phyloP scores from a whole-genome alignment of 768 basidiomycete genomes.

The Clitopilus hobsonii region DNA sequence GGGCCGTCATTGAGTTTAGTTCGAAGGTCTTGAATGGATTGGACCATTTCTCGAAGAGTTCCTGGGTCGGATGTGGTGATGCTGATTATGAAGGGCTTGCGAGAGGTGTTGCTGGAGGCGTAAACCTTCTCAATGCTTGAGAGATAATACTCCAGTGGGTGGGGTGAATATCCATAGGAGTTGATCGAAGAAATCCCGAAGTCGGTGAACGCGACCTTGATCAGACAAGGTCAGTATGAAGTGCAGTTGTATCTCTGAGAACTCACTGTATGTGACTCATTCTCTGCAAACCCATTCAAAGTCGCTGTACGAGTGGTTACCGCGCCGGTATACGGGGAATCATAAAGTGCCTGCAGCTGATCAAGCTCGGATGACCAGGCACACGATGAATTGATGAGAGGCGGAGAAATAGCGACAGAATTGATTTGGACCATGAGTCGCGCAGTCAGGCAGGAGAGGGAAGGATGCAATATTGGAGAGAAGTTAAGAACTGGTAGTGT shows the following conservation, averaged over 20 bases:
- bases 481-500: not conserved
- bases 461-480: not conserved
- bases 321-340: constrained; percentile 66
- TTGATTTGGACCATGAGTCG: constrained; percentile 63
- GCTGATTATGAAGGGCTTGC: constrained; percentile 70
- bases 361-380: constrained; percentile 72
- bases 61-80: constrained; percentile 59
- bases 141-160: constrained; percentile 63
- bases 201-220: constrained; percentile 57
- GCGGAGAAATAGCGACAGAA: constrained; percentile 51
- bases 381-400: constrained; percentile 75
- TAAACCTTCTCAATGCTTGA: constrained; percentile 56
- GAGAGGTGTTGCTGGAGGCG: constrained; percentile 19
- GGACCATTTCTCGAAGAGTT: constrained; percentile 52
- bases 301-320: constrained; percentile 81
- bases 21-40: constrained; percentile 59
- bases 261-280: constrained; percentile 55
- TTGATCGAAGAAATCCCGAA: constrained; percentile 62
- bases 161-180: constrained; percentile 85
- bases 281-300: constrained; percentile 64
- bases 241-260: constrained; percentile 12
- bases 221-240: constrained; percentile 4
- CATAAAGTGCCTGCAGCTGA: constrained; percentile 64
- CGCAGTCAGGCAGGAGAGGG: not conserved
- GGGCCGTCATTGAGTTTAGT: constrained; percentile 21